Percentiles rank a stretch among this genome's conserved stretches.
phyloP scores from a whole-genome alignment of 306 rosid genomes.

The Alnus glutinosa region DNA sequence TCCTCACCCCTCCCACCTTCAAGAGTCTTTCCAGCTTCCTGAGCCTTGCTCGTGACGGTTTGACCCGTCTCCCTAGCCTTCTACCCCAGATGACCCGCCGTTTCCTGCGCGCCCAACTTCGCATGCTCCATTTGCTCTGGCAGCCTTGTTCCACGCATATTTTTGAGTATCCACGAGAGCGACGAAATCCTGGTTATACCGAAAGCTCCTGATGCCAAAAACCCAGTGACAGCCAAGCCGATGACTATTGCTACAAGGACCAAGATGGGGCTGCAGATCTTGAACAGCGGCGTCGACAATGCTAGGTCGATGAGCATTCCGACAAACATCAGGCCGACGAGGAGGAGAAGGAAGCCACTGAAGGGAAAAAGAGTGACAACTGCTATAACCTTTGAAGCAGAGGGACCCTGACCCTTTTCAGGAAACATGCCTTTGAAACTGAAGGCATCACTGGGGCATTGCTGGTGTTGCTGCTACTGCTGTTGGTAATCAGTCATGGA shows the following conservation, averaged over 20 bases:
- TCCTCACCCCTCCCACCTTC: slow-evolving; percentile 15
- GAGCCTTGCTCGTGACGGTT: slow-evolving; percentile 20
- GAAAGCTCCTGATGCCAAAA: slow-evolving; percentile 55
- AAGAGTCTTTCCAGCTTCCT: slow-evolving; percentile 17
- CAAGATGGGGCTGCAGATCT: slow-evolving; percentile 58
- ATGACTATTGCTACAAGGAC: slow-evolving; percentile 44
- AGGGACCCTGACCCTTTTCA: slow-evolving; percentile 11
- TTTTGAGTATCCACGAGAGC: slow-evolving; percentile 51
- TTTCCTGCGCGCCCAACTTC: slow-evolving; percentile 28
- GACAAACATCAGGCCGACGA: slow-evolving; percentile 41
- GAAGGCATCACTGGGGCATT: slow-evolving; percentile 1
- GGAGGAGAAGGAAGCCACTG: slow-evolving; percentile 47
- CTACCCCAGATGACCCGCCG: slow-evolving; percentile 26
- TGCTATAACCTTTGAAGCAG: slow-evolving; percentile 38
- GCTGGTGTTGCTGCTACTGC: slow-evolving; percentile 17
- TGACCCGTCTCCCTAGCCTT: slow-evolving; percentile 21
- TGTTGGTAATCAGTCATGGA: slow-evolving; percentile 42
- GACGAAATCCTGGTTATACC: slow-evolving; percentile 60
- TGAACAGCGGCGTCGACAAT: slow-evolving; percentile 45
- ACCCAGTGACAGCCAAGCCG: slow-evolving; percentile 42
- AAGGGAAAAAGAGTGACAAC: slow-evolving; percentile 46
- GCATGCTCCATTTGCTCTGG: slow-evolving; percentile 35
- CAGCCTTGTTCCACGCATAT: slow-evolving; percentile 27
- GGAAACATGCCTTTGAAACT: slow-evolving; percentile 6
- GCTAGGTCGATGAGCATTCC: slow-evolving; percentile 49